Evolutionary conservation across 805 yeast species (phyloP).

Genomic region (Ogataea dorogensis): DNA sequence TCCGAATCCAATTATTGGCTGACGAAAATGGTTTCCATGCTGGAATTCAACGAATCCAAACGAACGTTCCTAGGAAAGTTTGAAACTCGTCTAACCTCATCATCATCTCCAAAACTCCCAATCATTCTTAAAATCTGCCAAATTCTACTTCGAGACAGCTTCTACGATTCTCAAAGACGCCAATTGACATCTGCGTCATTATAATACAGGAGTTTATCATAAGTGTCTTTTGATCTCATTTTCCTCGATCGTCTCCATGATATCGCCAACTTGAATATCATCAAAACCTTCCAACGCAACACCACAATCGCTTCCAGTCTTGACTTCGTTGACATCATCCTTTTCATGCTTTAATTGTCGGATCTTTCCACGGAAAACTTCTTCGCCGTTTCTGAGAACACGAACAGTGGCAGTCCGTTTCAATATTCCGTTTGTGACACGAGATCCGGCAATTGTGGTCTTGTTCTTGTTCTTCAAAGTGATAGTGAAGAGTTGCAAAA

Average conservation of each 20-base stretch:
- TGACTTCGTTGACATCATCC: slow-evolving; percentile 72
- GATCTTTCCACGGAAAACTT: slow-evolving; percentile 42
- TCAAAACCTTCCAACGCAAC: slow-evolving; percentile 52
- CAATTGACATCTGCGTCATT: neutral
- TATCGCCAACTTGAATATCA: slow-evolving; percentile 57
- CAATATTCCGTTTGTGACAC: slow-evolving; percentile 67
- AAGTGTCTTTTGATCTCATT: slow-evolving; percentile 53
- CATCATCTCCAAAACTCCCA: neutral
- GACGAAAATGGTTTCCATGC: slow-evolving; percentile 8
- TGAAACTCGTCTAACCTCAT: slow-evolving; percentile 1
- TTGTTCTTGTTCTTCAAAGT: slow-evolving; percentile 53
- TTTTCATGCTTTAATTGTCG: slow-evolving; percentile 77
- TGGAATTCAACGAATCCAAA: slow-evolving; percentile 28
- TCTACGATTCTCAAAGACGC: slow-evolving; percentile 20
- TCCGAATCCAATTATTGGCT: slow-evolving; percentile 16
- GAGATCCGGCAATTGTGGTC: slow-evolving; percentile 81
- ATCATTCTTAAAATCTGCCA: slow-evolving; percentile 6
- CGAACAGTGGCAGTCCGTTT: slow-evolving; percentile 49
- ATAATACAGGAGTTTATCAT: slow-evolving; percentile 22
- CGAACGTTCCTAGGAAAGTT: slow-evolving; percentile 17
- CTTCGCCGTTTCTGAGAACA: slow-evolving; percentile 48
- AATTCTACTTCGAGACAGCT: slow-evolving; percentile 7
- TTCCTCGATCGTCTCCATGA: slow-evolving; percentile 70
- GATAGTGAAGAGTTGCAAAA: slow-evolving; percentile 72
- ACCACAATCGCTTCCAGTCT: slow-evolving; percentile 91